A percentile compares a stretch with the other conserved stretches of the same genome.
Evolutionary conservation across 2,329 filamentous ascomycete species (phyloP).

Genomic region (Nemania abortiva): DNA sequence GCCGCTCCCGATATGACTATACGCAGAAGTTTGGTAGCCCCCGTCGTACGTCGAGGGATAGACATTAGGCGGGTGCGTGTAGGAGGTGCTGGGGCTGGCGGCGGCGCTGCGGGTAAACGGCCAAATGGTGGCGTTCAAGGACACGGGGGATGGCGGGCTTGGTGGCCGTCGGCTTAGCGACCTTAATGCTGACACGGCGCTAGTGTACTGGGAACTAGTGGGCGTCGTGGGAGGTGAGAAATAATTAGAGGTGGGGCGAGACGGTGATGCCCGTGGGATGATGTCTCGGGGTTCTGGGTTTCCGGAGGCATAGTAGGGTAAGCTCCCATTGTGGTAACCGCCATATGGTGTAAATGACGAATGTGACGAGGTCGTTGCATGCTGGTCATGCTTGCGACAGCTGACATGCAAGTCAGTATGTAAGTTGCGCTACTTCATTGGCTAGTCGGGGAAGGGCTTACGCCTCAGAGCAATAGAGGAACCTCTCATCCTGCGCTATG

Average conservation of each 20-base stretch:
- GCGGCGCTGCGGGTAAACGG: conserved; percentile 65
- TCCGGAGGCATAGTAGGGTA: conserved; percentile 60
- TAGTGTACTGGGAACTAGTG: conserved; percentile 60
- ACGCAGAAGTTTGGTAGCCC: conserved; percentile 55
- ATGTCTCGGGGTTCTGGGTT: conserved; percentile 70
- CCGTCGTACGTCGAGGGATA: conserved; percentile 68
- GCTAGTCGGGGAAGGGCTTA: conserved; percentile 55
- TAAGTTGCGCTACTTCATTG: conserved; percentile 40
- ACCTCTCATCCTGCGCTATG: conserved; percentile 66
- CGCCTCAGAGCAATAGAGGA: conserved; percentile 73
- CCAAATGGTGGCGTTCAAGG: conserved; percentile 62
- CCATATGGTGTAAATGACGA: conserved; percentile 49
- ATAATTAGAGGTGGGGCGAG: conserved; percentile 67
- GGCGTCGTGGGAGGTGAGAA: conserved; percentile 67
- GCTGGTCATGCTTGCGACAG: conserved; percentile 67
- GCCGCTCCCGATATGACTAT: conserved; percentile 54
- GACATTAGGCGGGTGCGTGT: conserved; percentile 58
- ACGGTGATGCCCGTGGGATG: conserved; percentile 72
- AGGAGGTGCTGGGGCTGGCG: conserved; percentile 66
- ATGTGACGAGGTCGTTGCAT: conserved; percentile 49
- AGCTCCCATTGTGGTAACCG: conserved; percentile 51
- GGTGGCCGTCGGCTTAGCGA: conserved; percentile 66
- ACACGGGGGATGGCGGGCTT: conserved; percentile 67
- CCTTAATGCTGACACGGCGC: conserved; percentile 67
- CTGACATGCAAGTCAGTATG: conserved; percentile 52